phyloP scores from a whole-genome alignment of 192 early-diverging fungal species.

The Geranomyces variabilis region DNA sequence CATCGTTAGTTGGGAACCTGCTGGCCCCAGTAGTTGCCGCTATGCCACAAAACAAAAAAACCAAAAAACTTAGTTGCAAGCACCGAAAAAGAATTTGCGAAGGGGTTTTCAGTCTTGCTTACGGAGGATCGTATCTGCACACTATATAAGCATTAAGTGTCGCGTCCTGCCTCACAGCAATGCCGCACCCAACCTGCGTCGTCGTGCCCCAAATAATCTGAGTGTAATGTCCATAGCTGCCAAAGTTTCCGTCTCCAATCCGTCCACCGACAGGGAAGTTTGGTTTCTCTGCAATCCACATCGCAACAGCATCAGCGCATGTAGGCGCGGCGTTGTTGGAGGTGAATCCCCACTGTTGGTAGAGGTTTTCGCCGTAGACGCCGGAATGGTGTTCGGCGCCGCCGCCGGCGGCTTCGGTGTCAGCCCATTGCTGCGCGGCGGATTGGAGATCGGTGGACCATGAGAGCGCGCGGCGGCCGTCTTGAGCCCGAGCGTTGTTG shows the following conservation, averaged over 20 bases:
- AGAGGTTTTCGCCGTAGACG: slow-evolving; percentile 24
- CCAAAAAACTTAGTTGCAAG: too few species aligned
- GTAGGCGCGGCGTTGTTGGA: background rate
- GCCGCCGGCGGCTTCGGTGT: background rate
- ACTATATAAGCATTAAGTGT: slow-evolving; percentile 12
- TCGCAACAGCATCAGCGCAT: slow-evolving; percentile 4
- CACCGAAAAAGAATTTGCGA: too few species aligned
- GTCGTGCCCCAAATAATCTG: slow-evolving; percentile 30
- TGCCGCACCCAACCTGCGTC: slow-evolving; percentile 17
- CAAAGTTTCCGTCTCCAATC: background rate
- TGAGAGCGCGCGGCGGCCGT: slow-evolving; percentile 10
- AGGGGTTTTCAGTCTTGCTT: too few species aligned
- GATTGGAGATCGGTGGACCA: background rate
- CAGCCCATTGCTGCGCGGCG: slow-evolving; percentile 13
- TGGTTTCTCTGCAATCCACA: slow-evolving; percentile 21
- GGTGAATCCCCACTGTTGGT: background rate
- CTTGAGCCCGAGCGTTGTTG: slow-evolving; percentile 19
- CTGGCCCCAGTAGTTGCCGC: too few species aligned
- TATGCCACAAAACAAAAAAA: too few species aligned
- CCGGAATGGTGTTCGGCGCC: background rate
- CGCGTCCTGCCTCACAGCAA: slow-evolving; percentile 3
- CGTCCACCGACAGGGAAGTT: background rate
- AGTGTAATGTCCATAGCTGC: slow-evolving; percentile 29
- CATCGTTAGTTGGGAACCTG: too few species aligned
- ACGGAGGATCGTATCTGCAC: slow-evolving; percentile 26